Percentiles rank a stretch among this genome's conserved stretches.
Evolutionary conservation across 2,329 filamentous ascomycete species (phyloP).

Genomic region (Pseudogymnoascus sp.): DNA sequence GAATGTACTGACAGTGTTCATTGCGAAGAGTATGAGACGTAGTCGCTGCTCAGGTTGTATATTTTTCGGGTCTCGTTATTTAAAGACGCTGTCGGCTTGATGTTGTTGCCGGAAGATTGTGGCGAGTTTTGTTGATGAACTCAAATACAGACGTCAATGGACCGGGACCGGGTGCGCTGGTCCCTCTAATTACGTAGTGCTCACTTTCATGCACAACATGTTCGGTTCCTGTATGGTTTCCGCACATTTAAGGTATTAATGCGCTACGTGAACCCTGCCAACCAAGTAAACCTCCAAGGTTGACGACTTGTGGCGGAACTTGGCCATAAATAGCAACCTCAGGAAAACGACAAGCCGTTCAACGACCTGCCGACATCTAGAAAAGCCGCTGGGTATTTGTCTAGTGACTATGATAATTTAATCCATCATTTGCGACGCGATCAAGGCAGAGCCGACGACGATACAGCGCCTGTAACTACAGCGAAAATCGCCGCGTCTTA

Average conservation of each 20-base stretch:
- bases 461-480: background rate
- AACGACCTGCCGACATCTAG: background rate
- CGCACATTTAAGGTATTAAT: slow-evolving; percentile 8
- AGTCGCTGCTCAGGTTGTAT: background rate
- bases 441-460: background rate
- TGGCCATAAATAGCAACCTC: background rate
- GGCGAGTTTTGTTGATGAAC: background rate
- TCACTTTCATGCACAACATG: background rate
- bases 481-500: slow-evolving; percentile 7
- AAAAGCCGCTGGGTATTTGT: background rate
- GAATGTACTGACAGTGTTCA: slow-evolving; percentile 45
- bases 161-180: background rate
- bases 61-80: background rate
- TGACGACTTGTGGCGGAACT: slow-evolving; percentile 8
- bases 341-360: background rate
- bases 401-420: background rate
- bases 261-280: slow-evolving; percentile 8
- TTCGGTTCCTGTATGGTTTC: slow-evolving; percentile 6
- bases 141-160: slow-evolving; percentile 1
- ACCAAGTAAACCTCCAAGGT: slow-evolving; percentile 7
- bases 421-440: background rate
- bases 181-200: slow-evolving; percentile 1
- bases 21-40: slow-evolving; percentile 26
- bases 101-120: background rate
- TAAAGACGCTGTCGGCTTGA: background rate